Conservation (phyloP, 2,329 filamentous ascomycete genomes). For the Fusarium sacchari region DNA sequence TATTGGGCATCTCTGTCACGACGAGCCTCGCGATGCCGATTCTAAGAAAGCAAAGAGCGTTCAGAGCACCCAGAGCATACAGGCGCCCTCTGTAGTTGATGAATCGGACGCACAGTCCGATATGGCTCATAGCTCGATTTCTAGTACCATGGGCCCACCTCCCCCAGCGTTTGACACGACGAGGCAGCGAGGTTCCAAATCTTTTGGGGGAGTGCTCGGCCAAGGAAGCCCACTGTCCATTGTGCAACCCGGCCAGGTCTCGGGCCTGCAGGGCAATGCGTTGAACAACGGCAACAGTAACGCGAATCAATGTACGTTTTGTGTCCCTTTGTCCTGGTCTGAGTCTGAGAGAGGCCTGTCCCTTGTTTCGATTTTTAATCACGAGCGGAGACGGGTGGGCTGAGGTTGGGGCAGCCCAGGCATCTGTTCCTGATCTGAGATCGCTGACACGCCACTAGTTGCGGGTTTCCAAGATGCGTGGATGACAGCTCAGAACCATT, state of each 20-base stretch:
- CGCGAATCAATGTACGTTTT: conserved; percentile 78
- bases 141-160: conserved; percentile 64
- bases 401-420: conserved; percentile 32
- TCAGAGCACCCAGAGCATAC: conserved; percentile 55
- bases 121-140: conserved; percentile 64
- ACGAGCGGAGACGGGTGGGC: conserved; percentile 40
- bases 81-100: conserved; percentile 63
- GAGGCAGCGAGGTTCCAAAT: conserved; percentile 53
- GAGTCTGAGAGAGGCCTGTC: conserved; percentile 28
- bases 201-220: conserved; percentile 57
- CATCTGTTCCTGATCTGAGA: conserved; percentile 37
- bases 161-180: conserved; percentile 57
- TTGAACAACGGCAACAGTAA: conserved; percentile 64
- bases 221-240: conserved; percentile 70
- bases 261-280: conserved; percentile 71
- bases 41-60: conserved; percentile 79
- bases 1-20: conserved; percentile 97
- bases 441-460: conserved; percentile 62
- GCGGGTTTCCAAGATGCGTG: conserved; percentile 85
- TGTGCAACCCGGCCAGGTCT: conserved; percentile 76
- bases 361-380: conserved; percentile 39
- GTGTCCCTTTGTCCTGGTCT: conserved; percentile 37
- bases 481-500: conserved; percentile 75
- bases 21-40: conserved; percentile 89
- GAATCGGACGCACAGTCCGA: conserved; percentile 66